Conservation (phyloP, 2,329 filamentous ascomycete genomes). For the Lasiodiplodia sp. region DNA sequence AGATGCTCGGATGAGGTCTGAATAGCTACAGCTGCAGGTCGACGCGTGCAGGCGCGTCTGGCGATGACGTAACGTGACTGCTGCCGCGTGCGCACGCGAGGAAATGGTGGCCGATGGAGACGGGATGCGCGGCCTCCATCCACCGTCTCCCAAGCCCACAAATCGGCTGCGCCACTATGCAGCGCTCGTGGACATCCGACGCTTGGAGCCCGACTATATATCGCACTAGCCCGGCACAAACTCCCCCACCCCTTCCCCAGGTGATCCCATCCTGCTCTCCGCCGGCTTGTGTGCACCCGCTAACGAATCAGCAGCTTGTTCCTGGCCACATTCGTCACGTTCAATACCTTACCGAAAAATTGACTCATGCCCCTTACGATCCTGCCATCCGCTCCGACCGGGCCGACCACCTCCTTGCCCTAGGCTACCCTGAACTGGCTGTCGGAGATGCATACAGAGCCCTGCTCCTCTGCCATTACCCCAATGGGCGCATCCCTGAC, state of each 20-base stretch:
- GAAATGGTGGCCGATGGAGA: slow-evolving; percentile 2
- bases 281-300: not conserved
- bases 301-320: slow-evolving; percentile 4
- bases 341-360: not conserved
- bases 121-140: slow-evolving; percentile 12
- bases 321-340: not conserved
- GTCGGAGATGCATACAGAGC: slow-evolving; percentile 44
- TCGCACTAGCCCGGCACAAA: slow-evolving; percentile 19
- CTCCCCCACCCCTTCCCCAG: not conserved
- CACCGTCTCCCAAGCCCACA: slow-evolving; percentile 14
- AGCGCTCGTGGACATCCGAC: slow-evolving; percentile 16
- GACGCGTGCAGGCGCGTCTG: slow-evolving; percentile 5
- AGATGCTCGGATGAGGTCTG: too few relatives aligned
- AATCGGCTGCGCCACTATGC: slow-evolving; percentile 11
- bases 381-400: slow-evolving; percentile 39
- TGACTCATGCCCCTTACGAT: slow-evolving; percentile 32
- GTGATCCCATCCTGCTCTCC: not conserved
- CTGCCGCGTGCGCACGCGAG: slow-evolving; percentile 6
- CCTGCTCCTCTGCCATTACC: slow-evolving; percentile 39
- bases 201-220: slow-evolving; percentile 2
- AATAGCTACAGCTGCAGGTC: not conserved
- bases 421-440: slow-evolving; percentile 42
- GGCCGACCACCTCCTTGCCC: slow-evolving; percentile 35
- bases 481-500: slow-evolving; percentile 1
- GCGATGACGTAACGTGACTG: slow-evolving; percentile 4